Evolutionary conservation across 2,329 filamentous ascomycete species (phyloP).

Genomic region (Pestalotiopsis sp.): DNA sequence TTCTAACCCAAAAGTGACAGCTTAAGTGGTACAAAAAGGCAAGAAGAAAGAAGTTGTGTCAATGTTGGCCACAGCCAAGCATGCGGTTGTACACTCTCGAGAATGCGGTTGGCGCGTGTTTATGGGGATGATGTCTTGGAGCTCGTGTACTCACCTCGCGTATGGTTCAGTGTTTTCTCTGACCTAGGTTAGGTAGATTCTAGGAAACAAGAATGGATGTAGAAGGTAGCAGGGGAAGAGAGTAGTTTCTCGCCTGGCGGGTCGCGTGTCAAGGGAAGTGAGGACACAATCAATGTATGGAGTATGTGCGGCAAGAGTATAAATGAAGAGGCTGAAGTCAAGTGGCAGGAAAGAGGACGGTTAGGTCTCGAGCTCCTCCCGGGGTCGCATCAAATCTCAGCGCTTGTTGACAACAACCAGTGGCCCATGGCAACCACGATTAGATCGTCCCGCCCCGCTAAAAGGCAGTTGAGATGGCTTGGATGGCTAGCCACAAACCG

Average conservation of each 20-base stretch:
- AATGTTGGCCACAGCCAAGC: neutral
- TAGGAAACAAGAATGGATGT: neutral
- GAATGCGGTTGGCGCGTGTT: neutral
- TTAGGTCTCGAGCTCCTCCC: neutral
- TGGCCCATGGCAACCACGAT: slow-evolving; percentile 32
- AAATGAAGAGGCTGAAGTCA: neutral
- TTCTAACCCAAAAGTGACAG: neutral
- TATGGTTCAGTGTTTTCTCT: neutral
- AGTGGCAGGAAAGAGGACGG: neutral
- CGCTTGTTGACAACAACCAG: slow-evolving; percentile 29
- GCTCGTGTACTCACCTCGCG: neutral
- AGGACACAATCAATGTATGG: neutral
- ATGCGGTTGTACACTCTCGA: neutral
- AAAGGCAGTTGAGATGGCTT: neutral
- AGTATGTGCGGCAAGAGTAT: neutral
- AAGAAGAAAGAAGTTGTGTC: neutral
- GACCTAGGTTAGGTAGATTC: neutral
- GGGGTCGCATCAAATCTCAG: neutral
- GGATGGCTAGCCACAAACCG: neutral
- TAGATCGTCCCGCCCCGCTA: slow-evolving; percentile 12
- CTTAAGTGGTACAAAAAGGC: neutral
- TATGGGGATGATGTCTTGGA: neutral
- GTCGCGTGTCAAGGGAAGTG: neutral
- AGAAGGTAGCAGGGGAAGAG: neutral
- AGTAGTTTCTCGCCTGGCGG: neutral